A percentile compares a stretch with the other conserved stretches of the same genome.
Conservation (phyloP, 2,329 filamentous ascomycete genomes). For the Paecilomyces sp. region DNA sequence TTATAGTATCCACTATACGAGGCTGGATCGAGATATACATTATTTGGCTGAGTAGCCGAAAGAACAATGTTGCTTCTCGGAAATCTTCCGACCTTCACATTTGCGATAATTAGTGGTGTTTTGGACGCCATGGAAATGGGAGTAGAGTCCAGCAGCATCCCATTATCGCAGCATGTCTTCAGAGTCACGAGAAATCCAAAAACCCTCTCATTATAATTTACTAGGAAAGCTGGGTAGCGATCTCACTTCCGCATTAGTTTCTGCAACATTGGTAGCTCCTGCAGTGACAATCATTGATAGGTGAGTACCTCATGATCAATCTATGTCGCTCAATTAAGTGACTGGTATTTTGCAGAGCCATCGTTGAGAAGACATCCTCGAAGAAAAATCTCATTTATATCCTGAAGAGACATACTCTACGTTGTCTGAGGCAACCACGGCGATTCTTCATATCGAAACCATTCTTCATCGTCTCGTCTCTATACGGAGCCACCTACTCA, state of each 20-base stretch:
- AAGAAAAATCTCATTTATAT: slow-evolving; percentile 7
- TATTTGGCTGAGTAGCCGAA: too few relatives aligned
- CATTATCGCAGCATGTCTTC: neutral
- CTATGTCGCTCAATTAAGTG: neutral
- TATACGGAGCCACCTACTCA: slow-evolving; percentile 80
- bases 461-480: slow-evolving; percentile 33
- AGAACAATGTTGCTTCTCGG: neutral
- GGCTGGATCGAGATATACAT: too few relatives aligned
- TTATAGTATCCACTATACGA: too few relatives aligned
- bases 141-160: neutral
- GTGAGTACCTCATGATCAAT: neutral
- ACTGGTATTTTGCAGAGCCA: neutral
- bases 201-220: neutral
- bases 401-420: slow-evolving; percentile 17
- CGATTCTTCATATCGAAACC: slow-evolving; percentile 29
- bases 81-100: neutral
- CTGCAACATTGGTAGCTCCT: neutral
- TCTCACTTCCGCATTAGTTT: neutral
- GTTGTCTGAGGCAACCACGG: slow-evolving; percentile 13
- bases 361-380: neutral
- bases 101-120: neutral
- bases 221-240: neutral
- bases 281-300: neutral
- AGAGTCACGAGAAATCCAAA: neutral
- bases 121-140: neutral